Base-by-base conservation (phyloP, 352 stramenopile species). In the Thraustotheca clavata region DNA sequence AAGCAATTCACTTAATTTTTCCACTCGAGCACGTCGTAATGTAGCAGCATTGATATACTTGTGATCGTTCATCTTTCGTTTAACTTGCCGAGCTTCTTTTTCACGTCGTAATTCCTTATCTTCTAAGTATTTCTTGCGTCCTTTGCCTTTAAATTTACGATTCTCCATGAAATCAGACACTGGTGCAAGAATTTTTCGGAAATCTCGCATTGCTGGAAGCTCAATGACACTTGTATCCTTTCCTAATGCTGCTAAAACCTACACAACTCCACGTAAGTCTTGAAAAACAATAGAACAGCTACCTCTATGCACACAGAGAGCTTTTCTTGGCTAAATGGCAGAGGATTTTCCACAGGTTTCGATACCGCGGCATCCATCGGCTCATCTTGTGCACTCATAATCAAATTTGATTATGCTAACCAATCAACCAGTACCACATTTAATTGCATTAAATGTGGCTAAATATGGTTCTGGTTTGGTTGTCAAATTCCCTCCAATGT, bases 11-110 rank as follows among this genome's bases (percentile, higher is more conserved):
- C 97, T 80, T 9, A 98, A 77, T 73, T 94, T 95, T 62, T 97
- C 79, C 50, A 98, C 85, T 18, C 94, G 78, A 43, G 96, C 91
- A 48, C 82, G 83, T 48, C 94, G 81, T 48, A 98, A 68, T 59
- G 87, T 75, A 6, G 93, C 97, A 46, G 77, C 80, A 49, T 97
- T 96, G 70, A 98, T 95, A 71, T 98, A 92, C 59, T 96, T 96
- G 54, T 87, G 82, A 75, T 98, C 85, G 60, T 91, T 84, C 83
- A 94, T 92, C 67, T 87, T 88, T 57, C 81, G 79, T 73, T 92
- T 82, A 69, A 92, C 91, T 31, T 85, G 62, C 5, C 85, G 83
- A 38, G 85, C 85, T 3, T 83, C 83, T 61, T 94, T 94, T 55
- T 94, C 85, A 40, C 91, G 83, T 33, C 80, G 76, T 40, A 94